These are phyloP conservation scores for Cairneyella variabilis DNA, from an alignment of 495 filamentous ascomycete genomes.

Conservation along the genomic window DNA sequence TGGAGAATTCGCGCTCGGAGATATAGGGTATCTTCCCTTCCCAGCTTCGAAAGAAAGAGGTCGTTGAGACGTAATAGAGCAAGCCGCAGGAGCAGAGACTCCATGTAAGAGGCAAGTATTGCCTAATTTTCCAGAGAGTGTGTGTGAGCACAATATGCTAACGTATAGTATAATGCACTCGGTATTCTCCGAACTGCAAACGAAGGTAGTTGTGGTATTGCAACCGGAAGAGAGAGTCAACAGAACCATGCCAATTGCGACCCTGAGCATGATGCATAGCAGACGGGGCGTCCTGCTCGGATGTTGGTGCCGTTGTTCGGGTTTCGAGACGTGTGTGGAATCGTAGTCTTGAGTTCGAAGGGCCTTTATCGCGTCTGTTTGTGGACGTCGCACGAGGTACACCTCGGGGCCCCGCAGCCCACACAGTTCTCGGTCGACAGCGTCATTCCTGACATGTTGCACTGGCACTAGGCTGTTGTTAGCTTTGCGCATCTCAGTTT, in stretches of 20 bases:
- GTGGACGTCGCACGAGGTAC: neutral
- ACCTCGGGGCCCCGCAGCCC: neutral
- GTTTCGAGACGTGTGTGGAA: neutral
- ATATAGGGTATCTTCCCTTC: no score
- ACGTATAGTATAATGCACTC: neutral
- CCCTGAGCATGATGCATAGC: neutral
- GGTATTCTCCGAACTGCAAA: neutral
- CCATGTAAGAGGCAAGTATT: neutral
- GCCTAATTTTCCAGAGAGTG: neutral
- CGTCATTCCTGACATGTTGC: neutral
- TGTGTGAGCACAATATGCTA: neutral
- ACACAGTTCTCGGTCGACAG: neutral
- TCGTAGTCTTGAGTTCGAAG: neutral
- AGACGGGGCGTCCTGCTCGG: no score
- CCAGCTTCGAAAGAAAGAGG: neutral
- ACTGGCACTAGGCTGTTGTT: neutral
- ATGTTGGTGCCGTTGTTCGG: neutral
- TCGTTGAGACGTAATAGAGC: neutral
- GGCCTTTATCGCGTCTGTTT: neutral
- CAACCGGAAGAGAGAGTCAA: no score
- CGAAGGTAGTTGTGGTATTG: neutral
- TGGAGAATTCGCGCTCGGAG: no score
- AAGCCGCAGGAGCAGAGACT: neutral
- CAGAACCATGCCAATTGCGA: neutral
- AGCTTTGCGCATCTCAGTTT: neutral